These are phyloP conservation scores for Paramecium sexaurelia DNA, from an alignment of 73 alveolate genomes.

Conservation along the genomic window DNA sequence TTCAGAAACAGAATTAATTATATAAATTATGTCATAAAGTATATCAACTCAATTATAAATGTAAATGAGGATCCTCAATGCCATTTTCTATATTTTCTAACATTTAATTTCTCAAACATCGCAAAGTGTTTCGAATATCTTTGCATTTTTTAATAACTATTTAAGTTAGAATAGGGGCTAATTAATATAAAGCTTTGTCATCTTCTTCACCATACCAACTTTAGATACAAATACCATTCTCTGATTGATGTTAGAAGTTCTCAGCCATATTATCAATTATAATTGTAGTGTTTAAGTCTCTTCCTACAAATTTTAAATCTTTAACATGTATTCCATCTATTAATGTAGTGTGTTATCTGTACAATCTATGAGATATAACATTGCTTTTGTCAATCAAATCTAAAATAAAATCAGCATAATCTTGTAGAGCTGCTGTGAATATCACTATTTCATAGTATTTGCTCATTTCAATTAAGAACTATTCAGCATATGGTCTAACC, in stretches of 20 bases:
- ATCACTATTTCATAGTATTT: conserved; percentile 86
- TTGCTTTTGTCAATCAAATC: conserved; percentile 77
- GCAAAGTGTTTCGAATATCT: conserved; percentile 48
- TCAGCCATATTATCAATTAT: conserved; percentile 86
- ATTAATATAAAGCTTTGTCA: conserved; percentile 75
- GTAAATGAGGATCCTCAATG: conserved; percentile 54
- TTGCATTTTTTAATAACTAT: conserved; percentile 8
- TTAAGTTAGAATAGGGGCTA: conserved; percentile 63
- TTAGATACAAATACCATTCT: conserved; percentile 75
- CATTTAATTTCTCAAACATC: conserved; percentile 54
- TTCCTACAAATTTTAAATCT: conserved; percentile 79
- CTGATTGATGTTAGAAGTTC: conserved; percentile 75
- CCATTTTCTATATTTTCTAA: conserved; percentile 61
- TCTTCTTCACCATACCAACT: conserved; percentile 90
- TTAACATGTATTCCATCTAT: conserved; percentile 61
- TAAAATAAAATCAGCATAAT: conserved; percentile 90
- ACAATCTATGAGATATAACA: conserved; percentile 82
- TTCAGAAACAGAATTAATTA: not conserved
- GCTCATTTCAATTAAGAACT: conserved; percentile 79
- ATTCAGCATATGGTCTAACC: conserved; percentile 92
- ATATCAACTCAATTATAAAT: conserved; percentile 28
- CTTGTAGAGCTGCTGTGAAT: conserved; percentile 91
- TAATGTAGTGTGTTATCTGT: conserved; percentile 79
- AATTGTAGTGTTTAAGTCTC: conserved; percentile 73
- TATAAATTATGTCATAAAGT: not conserved